These are phyloP conservation scores for Saposhnikovia divaricata DNA, from an alignment of 129 eudicot genomes.

Conservation along the genomic window DNA sequence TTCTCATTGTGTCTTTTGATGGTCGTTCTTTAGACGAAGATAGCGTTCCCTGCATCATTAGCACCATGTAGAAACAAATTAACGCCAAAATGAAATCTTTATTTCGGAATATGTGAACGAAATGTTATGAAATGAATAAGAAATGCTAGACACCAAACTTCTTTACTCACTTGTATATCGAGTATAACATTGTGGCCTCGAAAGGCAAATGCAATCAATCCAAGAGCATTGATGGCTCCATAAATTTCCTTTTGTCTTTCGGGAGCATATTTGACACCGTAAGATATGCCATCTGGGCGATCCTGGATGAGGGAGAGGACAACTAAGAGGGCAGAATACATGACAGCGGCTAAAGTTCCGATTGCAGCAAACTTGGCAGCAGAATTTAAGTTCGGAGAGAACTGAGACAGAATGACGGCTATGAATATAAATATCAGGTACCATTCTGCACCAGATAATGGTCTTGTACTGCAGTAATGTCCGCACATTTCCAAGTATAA, in stretches of 20 bases:
- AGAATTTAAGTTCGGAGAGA: constrained; percentile 51
- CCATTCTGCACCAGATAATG: constrained; percentile 42
- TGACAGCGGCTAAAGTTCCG: constrained; percentile 43
- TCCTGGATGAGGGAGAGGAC: constrained; percentile 25
- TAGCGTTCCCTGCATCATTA: constrained; percentile 44
- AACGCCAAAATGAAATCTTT: not conserved
- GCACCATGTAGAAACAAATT: not conserved
- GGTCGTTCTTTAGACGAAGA: constrained; percentile 28
- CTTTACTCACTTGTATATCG: constrained; percentile 54
- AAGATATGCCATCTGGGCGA: constrained; percentile 7
- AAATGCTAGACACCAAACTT: too few relatives aligned
- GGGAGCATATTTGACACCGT: not conserved
- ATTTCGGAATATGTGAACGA: not conserved
- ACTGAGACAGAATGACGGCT: constrained; percentile 36
- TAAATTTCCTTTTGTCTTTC: constrained; percentile 11
- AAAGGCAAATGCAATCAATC: constrained; percentile 39
- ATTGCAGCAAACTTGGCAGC: constrained; percentile 31
- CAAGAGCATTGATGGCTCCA: constrained; percentile 35
- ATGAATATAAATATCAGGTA: constrained; percentile 42
- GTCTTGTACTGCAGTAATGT: constrained; percentile 11
- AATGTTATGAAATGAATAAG: too few relatives aligned
- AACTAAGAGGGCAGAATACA: constrained; percentile 37
- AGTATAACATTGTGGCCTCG: constrained; percentile 74
- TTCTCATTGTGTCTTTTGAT: constrained; percentile 42
- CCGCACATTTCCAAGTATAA: constrained; percentile 39